phyloP scores from a whole-genome alignment of 768 basidiomycete genomes.

The Tricholoma sp. region DNA sequence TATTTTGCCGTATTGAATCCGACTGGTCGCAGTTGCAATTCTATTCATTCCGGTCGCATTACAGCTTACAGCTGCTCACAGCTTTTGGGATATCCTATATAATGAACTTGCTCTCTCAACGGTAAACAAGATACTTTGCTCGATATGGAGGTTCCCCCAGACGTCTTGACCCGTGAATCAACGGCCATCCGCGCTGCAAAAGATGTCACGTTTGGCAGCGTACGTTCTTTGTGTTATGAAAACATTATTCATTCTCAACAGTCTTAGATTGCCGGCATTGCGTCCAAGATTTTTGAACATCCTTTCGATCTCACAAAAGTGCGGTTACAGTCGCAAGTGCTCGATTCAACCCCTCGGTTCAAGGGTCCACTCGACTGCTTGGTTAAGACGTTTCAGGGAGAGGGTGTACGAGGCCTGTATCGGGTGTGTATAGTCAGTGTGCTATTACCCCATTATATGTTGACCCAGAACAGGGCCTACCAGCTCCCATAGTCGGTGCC shows the following conservation, averaged over 20 bases:
- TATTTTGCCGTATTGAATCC: slow-evolving; percentile 5
- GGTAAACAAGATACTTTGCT: background rate
- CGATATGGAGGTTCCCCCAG: slow-evolving; percentile 16
- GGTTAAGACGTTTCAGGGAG: slow-evolving; percentile 69
- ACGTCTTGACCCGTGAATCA: slow-evolving; percentile 16
- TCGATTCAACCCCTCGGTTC: slow-evolving; percentile 52
- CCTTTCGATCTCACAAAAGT: slow-evolving; percentile 97
- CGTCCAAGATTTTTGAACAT: slow-evolving; percentile 81
- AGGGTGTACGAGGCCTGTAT: slow-evolving; percentile 84
- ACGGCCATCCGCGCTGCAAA: slow-evolving; percentile 12
- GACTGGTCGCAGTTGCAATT: no score
- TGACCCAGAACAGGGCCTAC: slow-evolving; percentile 61
- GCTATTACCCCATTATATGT: slow-evolving; percentile 2
- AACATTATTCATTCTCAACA: background rate
- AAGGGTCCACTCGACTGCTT: slow-evolving; percentile 88
- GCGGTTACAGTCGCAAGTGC: slow-evolving; percentile 85
- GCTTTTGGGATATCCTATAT: slow-evolving; percentile 5
- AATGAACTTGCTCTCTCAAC: slow-evolving; percentile 1
- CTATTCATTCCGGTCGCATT: background rate
- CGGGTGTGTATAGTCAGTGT: slow-evolving; percentile 47
- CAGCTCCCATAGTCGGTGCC: slow-evolving; percentile 86
- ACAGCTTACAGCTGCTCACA: background rate
- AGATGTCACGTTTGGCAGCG: slow-evolving; percentile 21
- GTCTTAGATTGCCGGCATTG: slow-evolving; percentile 75
- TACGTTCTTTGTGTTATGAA: slow-evolving; percentile 3